Evolutionary conservation across 2,329 filamentous ascomycete genomes (phyloP).

Genomic region (Calonectria ilicicola): DNA sequence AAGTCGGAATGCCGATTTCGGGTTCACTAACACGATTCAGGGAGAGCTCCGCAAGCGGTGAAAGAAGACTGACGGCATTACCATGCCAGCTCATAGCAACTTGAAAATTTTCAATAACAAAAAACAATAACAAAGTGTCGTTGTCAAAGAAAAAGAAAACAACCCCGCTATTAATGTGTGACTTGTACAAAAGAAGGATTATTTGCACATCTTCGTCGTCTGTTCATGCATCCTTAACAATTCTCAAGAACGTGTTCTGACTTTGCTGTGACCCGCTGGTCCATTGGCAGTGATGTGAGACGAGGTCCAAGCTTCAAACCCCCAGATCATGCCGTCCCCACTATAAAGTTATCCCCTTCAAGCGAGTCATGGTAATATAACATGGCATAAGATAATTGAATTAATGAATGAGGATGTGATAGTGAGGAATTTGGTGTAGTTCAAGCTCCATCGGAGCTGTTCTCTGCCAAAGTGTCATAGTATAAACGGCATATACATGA

Average conservation of each 20-base stretch:
- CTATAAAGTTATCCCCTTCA: neutral
- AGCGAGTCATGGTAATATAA: neutral
- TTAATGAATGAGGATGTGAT: too few species aligned
- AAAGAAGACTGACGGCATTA: neutral
- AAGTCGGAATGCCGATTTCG: neutral
- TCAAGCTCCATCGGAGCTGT: neutral
- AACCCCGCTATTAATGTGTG: too few species aligned
- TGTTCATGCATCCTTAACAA: neutral
- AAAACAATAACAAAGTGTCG: too few species aligned
- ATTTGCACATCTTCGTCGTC: neutral
- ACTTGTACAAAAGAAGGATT: neutral
- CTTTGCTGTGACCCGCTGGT: neutral
- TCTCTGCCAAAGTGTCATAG: too few species aligned
- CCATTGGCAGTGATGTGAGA: neutral
- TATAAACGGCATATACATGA: too few species aligned
- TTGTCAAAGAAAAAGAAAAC: too few species aligned
- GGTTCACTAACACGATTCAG: neutral
- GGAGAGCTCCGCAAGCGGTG: neutral
- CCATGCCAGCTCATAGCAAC: too few species aligned
- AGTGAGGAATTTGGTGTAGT: neutral
- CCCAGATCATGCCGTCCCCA: neutral
- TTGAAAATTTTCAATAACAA: too few species aligned
- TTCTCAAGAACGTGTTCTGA: neutral
- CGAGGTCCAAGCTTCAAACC: neutral
- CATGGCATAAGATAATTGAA: neutral